These are phyloP conservation scores for Diddensiella caesifluorescens DNA, from an alignment of 805 yeast genomes.

Conservation along the genomic window DNA sequence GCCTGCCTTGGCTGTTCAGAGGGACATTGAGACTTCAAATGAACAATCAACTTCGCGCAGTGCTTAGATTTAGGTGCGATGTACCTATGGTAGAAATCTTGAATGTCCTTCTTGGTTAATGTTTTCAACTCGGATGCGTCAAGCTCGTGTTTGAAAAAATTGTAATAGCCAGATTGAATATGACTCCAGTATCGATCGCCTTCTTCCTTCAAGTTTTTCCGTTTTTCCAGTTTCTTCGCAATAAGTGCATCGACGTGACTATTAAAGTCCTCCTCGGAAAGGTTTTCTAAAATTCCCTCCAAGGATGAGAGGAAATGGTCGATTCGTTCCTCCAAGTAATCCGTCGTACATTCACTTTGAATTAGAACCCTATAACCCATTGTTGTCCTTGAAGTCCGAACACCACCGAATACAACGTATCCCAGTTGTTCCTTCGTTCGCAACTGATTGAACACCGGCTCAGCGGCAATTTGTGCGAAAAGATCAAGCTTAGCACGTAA, in stretches of 20 bases:
- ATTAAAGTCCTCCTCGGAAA: constrained; percentile 60
- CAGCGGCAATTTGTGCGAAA: constrained; percentile 66
- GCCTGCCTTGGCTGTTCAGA: constrained; percentile 11
- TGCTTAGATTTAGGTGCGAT: constrained; percentile 37
- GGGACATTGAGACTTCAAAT: constrained; percentile 51
- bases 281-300: constrained; percentile 40
- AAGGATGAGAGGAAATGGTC: constrained; percentile 53
- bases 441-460: constrained; percentile 83
- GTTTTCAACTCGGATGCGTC: constrained; percentile 53
- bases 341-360: constrained; percentile 77
- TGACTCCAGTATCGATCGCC: constrained; percentile 56
- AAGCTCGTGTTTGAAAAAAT: constrained; percentile 54
- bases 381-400: constrained; percentile 61
- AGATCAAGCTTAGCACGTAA: constrained; percentile 53
- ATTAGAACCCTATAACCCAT: constrained; percentile 68
- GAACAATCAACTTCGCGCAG: constrained; percentile 48
- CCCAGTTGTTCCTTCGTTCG: constrained; percentile 95
- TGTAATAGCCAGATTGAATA: constrained; percentile 72
- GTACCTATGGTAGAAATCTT: constrained; percentile 46
- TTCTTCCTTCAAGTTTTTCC: constrained; percentile 78
- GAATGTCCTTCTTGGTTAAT: constrained; percentile 53
- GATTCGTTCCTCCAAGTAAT: constrained; percentile 71
- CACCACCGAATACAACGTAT: constrained; percentile 82
- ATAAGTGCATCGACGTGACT: constrained; percentile 66
- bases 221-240: constrained; percentile 59